Evolutionary conservation across 805 yeast species (phyloP).

Genomic region (Zygoascus flipseniorum): DNA sequence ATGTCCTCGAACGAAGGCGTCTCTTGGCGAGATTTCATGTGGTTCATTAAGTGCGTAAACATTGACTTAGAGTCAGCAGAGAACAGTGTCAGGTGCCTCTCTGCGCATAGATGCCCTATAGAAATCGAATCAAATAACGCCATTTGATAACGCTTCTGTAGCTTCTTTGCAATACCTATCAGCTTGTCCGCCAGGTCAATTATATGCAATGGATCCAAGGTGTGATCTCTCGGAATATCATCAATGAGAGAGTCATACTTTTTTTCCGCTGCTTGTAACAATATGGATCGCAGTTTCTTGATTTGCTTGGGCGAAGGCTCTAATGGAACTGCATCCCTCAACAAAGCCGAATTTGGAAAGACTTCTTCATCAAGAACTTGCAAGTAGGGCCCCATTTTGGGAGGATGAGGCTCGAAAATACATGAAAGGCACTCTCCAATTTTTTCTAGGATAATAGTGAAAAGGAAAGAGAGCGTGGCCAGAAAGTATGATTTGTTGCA

Average conservation of each 20-base stretch:
- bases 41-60: conserved; percentile 23
- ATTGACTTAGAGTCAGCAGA: conserved; percentile 28
- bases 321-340: conserved; percentile 28
- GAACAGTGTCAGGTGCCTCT: conserved; percentile 25
- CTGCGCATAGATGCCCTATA: conserved; percentile 34
- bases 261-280: conserved; percentile 32
- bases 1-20: conserved; percentile 45
- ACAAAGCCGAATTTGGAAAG: conserved; percentile 37
- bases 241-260: conserved; percentile 38
- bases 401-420: conserved; percentile 38
- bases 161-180: conserved; percentile 37
- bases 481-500: conserved; percentile 46
- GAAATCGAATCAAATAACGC: conserved; percentile 53
- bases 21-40: conserved; percentile 15
- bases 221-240: conserved; percentile 50
- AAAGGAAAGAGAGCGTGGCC: conserved; percentile 37
- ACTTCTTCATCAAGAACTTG: conserved; percentile 42
- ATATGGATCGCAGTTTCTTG: conserved; percentile 26
- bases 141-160: conserved; percentile 52
- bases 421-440: conserved; percentile 34
- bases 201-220: conserved; percentile 47
- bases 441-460: conserved; percentile 38
- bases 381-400: conserved; percentile 50
- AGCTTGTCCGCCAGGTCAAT: conserved; percentile 48
- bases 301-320: conserved; percentile 40